Conservation (phyloP, 2,329 filamentous ascomycete genomes). For the Orbilia brochopaga region DNA sequence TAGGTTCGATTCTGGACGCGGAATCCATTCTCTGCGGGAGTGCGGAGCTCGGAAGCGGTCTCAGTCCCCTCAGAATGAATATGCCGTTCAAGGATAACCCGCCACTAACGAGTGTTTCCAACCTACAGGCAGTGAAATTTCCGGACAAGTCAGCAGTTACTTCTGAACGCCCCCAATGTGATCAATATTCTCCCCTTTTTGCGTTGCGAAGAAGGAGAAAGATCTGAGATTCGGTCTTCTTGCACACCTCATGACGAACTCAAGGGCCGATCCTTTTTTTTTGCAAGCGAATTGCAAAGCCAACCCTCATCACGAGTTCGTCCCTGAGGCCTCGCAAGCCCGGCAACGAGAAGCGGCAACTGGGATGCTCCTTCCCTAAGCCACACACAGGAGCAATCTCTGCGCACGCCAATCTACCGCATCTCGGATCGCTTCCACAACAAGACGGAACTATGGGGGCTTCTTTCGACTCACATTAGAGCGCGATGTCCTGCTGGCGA, state of each 20-base stretch:
- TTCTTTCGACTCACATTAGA: slow-evolving; percentile 2
- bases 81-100: slow-evolving; percentile 5
- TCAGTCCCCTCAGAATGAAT: neutral
- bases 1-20: neutral
- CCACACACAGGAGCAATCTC: neutral
- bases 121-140: slow-evolving; percentile 23
- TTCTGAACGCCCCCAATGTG: slow-evolving; percentile 15
- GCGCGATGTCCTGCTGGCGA: neutral
- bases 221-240: neutral
- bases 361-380: too few relatives aligned
- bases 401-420: neutral
- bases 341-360: too few relatives aligned
- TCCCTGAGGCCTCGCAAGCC: too few relatives aligned
- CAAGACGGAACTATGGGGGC: neutral
- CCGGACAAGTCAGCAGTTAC: slow-evolving; percentile 22
- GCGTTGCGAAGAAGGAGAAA: slow-evolving; percentile 30
- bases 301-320: too few relatives aligned
- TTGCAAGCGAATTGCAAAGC: too few relatives aligned
- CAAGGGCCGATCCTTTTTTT: too few relatives aligned
- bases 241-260: too few relatives aligned
- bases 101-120: slow-evolving; percentile 26
- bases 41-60: neutral
- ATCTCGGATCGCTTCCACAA: neutral
- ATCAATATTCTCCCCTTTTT: slow-evolving; percentile 37
- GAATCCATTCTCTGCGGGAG: neutral